phyloP scores from a whole-genome alignment of 2,329 filamentous ascomycete genomes.

The Penicillium expansum region DNA sequence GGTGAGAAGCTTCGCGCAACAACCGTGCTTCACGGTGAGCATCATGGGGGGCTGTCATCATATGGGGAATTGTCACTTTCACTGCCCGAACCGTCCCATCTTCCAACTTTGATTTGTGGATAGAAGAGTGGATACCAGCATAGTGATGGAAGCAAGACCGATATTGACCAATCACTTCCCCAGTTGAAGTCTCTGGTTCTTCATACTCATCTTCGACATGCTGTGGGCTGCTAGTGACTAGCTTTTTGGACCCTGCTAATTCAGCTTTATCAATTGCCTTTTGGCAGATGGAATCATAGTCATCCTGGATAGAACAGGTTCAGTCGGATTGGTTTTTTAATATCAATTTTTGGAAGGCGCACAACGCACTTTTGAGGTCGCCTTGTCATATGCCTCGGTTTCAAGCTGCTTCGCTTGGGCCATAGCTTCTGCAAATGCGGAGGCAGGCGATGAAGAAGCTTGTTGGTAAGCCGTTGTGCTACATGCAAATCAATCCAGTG shows the following conservation, averaged over 20 bases:
- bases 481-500: constrained; percentile 16
- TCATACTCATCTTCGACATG: constrained; percentile 22
- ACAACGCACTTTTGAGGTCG: constrained; percentile 36
- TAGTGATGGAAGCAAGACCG: constrained; percentile 55
- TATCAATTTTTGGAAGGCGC: neutral
- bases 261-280: constrained; percentile 38
- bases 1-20: constrained; percentile 58
- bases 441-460: constrained; percentile 38
- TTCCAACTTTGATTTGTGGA: constrained; percentile 66
- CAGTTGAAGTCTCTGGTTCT: constrained; percentile 24
- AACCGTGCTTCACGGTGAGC: constrained; percentile 76
- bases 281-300: constrained; percentile 50
- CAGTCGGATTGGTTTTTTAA: neutral
- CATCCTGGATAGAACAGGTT: constrained; percentile 49
- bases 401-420: constrained; percentile 65
- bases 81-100: constrained; percentile 61
- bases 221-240: constrained; percentile 23
- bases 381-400: constrained; percentile 39
- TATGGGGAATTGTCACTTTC: constrained; percentile 77
- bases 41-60: constrained; percentile 76
- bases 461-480: constrained; percentile 52
- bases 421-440: constrained; percentile 49
- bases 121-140: constrained; percentile 74
- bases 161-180: constrained; percentile 54
- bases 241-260: constrained; percentile 18